These are phyloP conservation scores for Russula sp. DNA, from an alignment of 768 basidiomycete species.

Conservation along the genomic window DNA sequence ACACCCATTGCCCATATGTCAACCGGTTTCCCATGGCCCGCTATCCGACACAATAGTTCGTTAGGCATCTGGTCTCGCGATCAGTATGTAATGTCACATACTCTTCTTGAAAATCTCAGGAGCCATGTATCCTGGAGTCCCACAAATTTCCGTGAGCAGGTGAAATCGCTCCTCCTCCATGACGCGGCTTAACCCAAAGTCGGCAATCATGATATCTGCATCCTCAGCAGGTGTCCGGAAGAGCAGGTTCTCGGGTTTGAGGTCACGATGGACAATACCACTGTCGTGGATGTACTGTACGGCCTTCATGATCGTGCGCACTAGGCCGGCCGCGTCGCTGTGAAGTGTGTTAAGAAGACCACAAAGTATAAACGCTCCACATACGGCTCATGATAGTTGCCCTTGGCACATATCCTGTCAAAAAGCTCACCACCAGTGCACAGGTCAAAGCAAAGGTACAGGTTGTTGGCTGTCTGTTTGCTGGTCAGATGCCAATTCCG, in stretches of 20 bases:
- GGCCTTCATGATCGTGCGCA: slow-evolving; percentile 80
- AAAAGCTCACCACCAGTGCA: slow-evolving; percentile 99
- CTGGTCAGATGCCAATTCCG: not conserved
- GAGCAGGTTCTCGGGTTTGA: slow-evolving; percentile 97
- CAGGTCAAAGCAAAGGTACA: slow-evolving; percentile 92
- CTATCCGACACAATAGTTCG: slow-evolving; percentile 33
- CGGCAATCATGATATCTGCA: slow-evolving; percentile 94
- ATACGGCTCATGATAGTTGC: slow-evolving; percentile 92
- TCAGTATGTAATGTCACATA: slow-evolving; percentile 33
- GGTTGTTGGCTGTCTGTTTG: slow-evolving; percentile 76
- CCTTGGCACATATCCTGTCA: slow-evolving; percentile 96
- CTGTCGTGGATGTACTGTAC: slow-evolving; percentile 88
- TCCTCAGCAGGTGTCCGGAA: slow-evolving; percentile 88
- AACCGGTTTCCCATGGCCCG: slow-evolving; percentile 91
- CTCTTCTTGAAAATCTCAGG: slow-evolving; percentile 94
- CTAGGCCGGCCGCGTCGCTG: slow-evolving; percentile 84
- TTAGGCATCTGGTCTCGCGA: not conserved
- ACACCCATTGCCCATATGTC: slow-evolving; percentile 99
- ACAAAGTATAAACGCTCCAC: slow-evolving; percentile 30
- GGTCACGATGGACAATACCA: slow-evolving; percentile 93
- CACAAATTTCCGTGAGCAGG: slow-evolving; percentile 90
- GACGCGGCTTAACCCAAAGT: slow-evolving; percentile 89
- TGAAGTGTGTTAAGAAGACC: slow-evolving; percentile 24
- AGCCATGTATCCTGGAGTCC: slow-evolving; percentile 93
- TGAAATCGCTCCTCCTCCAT: slow-evolving; percentile 88